phyloP scores from a whole-genome alignment of 257 asterid genomes.

The Gentiana straminea region DNA sequence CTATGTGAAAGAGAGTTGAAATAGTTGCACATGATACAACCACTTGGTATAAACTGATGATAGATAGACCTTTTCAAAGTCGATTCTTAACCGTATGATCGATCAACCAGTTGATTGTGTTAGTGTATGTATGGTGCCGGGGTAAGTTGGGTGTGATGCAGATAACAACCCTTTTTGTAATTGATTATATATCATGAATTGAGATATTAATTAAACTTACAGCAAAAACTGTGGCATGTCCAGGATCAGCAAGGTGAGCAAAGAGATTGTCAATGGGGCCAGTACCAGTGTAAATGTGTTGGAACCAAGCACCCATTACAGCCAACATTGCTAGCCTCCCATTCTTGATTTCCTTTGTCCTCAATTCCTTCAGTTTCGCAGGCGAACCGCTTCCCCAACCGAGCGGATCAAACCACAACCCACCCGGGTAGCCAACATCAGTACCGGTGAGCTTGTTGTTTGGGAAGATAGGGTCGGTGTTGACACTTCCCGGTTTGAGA shows the following conservation, averaged over 20 bases:
- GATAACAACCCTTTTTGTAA: no score
- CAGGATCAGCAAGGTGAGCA: conserved; percentile 97
- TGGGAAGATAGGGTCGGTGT: conserved; percentile 97
- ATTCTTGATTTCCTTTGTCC: conserved; percentile 96
- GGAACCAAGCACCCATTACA: conserved; percentile 98
- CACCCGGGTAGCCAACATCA: conserved; percentile 94
- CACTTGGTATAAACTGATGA: no score
- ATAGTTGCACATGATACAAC: no score
- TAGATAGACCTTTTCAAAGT: no score
- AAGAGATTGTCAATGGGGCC: conserved; percentile 97
- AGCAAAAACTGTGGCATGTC: conserved; percentile 86
- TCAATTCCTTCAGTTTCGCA: conserved; percentile 64
- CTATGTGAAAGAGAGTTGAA: no score
- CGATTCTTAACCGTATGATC: no score
- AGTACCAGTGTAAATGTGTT: conserved; percentile 89
- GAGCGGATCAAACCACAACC: conserved; percentile 93
- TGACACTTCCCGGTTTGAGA: conserved; percentile 80
- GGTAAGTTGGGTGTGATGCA: no score
- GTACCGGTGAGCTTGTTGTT: conserved; percentile 98
- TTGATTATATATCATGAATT: neutral
- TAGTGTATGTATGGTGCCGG: no score
- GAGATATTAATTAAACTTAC: conserved; percentile 37
- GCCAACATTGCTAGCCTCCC: conserved; percentile 96
- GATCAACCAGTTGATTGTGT: no score
- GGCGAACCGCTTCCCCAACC: conserved; percentile 93